phyloP scores from a whole-genome alignment of 2,329 filamentous ascomycete genomes.

The Microcera coccophila region DNA sequence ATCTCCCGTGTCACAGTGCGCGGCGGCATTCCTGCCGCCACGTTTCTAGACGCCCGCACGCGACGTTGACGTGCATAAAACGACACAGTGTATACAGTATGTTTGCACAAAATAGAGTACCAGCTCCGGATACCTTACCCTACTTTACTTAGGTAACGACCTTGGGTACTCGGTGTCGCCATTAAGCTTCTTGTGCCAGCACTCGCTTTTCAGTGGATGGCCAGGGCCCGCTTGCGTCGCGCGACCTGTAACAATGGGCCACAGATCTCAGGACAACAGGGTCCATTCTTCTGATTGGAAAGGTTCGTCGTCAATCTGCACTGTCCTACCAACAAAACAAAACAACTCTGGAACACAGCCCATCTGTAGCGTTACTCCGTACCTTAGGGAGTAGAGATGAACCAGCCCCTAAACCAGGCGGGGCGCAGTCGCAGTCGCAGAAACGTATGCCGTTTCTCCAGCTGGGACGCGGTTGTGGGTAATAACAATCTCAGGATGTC shows the following conservation, averaged over 20 bases:
- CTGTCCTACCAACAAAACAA: background rate
- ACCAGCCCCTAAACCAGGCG: conserved; percentile 7
- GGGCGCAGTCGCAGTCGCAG: conserved; percentile 16
- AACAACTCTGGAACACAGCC: background rate
- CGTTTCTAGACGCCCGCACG: conserved; percentile 24
- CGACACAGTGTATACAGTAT: conserved; percentile 8
- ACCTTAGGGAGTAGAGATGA: too few relatives aligned
- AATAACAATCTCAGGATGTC: conserved; percentile 28
- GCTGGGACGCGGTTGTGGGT: conserved; percentile 21
- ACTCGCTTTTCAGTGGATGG: too few relatives aligned
- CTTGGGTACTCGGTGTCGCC: too few relatives aligned
- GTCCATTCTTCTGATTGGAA: too few relatives aligned
- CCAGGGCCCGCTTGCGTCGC: too few relatives aligned
- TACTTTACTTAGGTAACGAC: too few relatives aligned
- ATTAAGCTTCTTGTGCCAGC: too few relatives aligned
- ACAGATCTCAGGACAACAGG: background rate
- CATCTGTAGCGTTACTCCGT: background rate
- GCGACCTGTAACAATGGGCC: too few relatives aligned
- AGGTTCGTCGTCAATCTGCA: too few relatives aligned
- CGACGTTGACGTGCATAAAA: conserved; percentile 13
- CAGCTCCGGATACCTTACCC: too few relatives aligned
- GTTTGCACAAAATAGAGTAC: conserved; percentile 5
- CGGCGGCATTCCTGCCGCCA: conserved; percentile 20
- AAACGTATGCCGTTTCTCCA: conserved; percentile 20
- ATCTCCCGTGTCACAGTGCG: conserved; percentile 19